Conservation (phyloP, 2,329 filamentous ascomycete genomes). For the Leptographium procerum region DNA sequence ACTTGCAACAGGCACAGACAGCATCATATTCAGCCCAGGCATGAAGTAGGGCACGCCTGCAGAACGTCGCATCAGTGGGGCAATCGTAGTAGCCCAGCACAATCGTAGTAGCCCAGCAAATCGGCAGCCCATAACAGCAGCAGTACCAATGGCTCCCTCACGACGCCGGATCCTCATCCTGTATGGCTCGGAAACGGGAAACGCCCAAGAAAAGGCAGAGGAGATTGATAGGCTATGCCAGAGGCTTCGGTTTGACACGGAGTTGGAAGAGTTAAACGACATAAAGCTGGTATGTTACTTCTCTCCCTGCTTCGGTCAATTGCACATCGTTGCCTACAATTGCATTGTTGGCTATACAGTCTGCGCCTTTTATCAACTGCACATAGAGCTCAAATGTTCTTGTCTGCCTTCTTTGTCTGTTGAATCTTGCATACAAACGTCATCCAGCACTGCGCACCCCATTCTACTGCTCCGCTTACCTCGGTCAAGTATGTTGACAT, state of each 20-base stretch:
- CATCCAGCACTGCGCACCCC: neutral
- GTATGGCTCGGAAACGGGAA: constrained; percentile 93
- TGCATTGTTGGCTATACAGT: too few species aligned
- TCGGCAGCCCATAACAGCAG: neutral
- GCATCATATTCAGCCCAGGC: neutral
- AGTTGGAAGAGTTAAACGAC: constrained; percentile 65
- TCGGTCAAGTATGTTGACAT: neutral
- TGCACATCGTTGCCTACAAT: constrained; percentile 6
- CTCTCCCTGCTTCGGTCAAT: constrained; percentile 13
- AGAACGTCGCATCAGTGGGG: neutral
- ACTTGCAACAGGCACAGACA: neutral
- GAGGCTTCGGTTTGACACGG: constrained; percentile 66
- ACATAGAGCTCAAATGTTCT: neutral
- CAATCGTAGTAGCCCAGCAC: neutral
- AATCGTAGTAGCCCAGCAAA: neutral
- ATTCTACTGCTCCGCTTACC: neutral
- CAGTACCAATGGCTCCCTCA: constrained; percentile 6
- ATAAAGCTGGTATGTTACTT: constrained; percentile 55
- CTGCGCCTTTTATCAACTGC: neutral
- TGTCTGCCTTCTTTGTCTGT: neutral
- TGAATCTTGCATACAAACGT: too few species aligned
- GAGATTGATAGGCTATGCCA: constrained; percentile 67
- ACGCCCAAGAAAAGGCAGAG: constrained; percentile 80
- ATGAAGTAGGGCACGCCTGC: neutral
- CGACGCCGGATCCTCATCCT: constrained; percentile 52